Conservation (phyloP, 1,284 basidiomycete species). For the Puccinia coronata region DNA sequence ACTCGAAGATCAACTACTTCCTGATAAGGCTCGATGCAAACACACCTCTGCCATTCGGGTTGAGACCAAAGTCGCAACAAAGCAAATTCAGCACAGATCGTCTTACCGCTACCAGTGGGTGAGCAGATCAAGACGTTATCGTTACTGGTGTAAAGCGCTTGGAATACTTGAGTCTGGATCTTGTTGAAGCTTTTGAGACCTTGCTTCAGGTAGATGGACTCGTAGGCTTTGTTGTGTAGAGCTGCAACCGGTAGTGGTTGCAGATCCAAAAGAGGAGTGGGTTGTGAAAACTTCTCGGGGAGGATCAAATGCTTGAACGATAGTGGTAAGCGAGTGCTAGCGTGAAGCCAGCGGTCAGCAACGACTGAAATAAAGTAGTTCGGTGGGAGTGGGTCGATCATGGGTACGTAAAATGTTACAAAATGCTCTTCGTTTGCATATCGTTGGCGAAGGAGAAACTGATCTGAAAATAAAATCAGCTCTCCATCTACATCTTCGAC, state of each 20-base stretch:
- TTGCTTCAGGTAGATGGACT: slow-evolving; percentile 73
- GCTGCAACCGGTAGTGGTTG: slow-evolving; percentile 86
- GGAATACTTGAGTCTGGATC: slow-evolving; percentile 98
- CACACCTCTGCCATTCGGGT: slow-evolving; percentile 76
- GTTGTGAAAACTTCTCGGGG: slow-evolving; percentile 92
- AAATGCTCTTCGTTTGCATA: slow-evolving; percentile 74
- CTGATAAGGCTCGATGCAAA: slow-evolving; percentile 94
- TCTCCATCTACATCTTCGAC: slow-evolving; percentile 98
- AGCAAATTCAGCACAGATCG: slow-evolving; percentile 94
- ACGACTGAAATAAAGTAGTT: slow-evolving; percentile 96
- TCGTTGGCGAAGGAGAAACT: slow-evolving; percentile 83
- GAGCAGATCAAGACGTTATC: slow-evolving; percentile 96
- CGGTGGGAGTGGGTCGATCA: slow-evolving; percentile 94
- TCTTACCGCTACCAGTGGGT: slow-evolving; percentile 95
- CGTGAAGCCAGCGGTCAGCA: slow-evolving; percentile 93
- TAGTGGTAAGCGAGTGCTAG: slow-evolving; percentile 89
- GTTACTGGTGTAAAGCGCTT: slow-evolving; percentile 91
- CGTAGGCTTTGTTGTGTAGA: slow-evolving; percentile 86
- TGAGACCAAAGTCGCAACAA: slow-evolving; percentile 88
- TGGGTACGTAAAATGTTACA: slow-evolving; percentile 88
- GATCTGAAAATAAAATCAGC: slow-evolving; percentile 88
- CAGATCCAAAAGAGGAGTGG: slow-evolving; percentile 88
- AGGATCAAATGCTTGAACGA: slow-evolving; percentile 98
- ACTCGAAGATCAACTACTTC: slow-evolving; percentile 93
- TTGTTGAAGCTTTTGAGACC: slow-evolving; percentile 74